A percentile compares a stretch with the other conserved stretches of the same genome.
Conservation (phyloP, 148 eudicot genomes). For the Vaccinium vitisidaea region DNA sequence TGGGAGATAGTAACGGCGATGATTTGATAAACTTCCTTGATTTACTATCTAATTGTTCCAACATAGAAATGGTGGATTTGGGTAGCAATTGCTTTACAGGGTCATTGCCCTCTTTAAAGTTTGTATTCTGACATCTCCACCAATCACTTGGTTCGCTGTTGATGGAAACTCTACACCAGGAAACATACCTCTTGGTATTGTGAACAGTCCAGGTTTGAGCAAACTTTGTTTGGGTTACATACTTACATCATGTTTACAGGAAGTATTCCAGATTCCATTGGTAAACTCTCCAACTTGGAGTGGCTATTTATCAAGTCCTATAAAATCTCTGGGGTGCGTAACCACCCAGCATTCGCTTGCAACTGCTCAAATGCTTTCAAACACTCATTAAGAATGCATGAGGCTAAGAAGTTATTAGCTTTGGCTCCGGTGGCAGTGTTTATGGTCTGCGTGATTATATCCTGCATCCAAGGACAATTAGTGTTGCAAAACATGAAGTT, state of each 20-base stretch:
- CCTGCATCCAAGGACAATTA: not conserved
- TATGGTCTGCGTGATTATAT: not conserved
- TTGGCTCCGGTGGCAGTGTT: not conserved
- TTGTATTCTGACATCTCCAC: conserved; percentile 9
- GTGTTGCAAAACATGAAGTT: not conserved
- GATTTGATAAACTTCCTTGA: too few relatives aligned
- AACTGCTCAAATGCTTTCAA: not conserved
- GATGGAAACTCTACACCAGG: not conserved
- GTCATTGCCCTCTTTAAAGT: not conserved
- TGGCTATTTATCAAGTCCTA: too few relatives aligned
- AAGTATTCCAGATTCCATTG: conserved; percentile 17
- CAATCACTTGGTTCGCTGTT: not conserved
- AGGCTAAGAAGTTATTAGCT: not conserved
- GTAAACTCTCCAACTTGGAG: conserved; percentile 4
- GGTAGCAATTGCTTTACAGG: not conserved
- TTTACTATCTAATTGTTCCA: conserved; percentile 12
- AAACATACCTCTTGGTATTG: conserved; percentile 18
- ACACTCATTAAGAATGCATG: not conserved
- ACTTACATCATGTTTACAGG: not conserved
- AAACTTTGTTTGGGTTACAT: not conserved
- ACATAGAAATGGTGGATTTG: not conserved
- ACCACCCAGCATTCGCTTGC: not conserved
- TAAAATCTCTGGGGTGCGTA: not conserved
- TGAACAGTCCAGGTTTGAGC: not conserved
- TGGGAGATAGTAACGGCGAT: too few relatives aligned